A percentile compares a stretch with the other conserved stretches of the same genome.
phyloP scores from a whole-genome alignment of 495 filamentous ascomycete genomes.

The Annulohypoxylon maeteangense region DNA sequence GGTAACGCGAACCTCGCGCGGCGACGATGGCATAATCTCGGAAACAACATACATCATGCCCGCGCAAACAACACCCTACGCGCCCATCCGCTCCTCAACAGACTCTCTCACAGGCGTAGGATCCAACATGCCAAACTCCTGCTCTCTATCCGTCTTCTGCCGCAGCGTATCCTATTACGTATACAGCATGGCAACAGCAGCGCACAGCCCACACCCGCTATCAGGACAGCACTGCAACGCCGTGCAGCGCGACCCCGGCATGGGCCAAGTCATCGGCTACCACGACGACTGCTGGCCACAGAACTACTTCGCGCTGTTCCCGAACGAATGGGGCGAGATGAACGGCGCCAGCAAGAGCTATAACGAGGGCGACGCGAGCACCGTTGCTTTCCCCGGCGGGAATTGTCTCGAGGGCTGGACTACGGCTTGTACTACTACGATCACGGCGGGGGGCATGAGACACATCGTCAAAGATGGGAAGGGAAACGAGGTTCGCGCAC shows the following conservation, averaged over 20 bases:
- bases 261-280: constrained; percentile 7
- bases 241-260: constrained; percentile 4
- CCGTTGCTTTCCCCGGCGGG: constrained; percentile 23
- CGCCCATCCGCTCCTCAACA: background rate
- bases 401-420: constrained; percentile 34
- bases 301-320: constrained; percentile 38
- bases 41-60: constrained; percentile 8
- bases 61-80: constrained; percentile 30
- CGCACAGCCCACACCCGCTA: constrained; percentile 20
- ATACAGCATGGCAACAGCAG: constrained; percentile 13
- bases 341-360: constrained; percentile 1
- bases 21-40: constrained; percentile 9
- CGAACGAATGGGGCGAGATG: constrained; percentile 27
- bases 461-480: background rate
- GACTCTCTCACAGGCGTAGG: background rate
- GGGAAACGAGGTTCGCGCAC: background rate
- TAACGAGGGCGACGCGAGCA: constrained; percentile 13
- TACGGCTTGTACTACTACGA: constrained; percentile 31
- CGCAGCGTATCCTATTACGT: constrained; percentile 17
- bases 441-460: constrained; percentile 4
- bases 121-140: constrained; percentile 13
- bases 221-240: constrained; percentile 19
- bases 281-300: constrained; percentile 21
- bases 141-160: constrained; percentile 30
- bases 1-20: constrained; percentile 22